A percentile compares a stretch with the other conserved stretches of the same genome.
phyloP scores from a whole-genome alignment of 768 basidiomycete species.

The Chiua virens region DNA sequence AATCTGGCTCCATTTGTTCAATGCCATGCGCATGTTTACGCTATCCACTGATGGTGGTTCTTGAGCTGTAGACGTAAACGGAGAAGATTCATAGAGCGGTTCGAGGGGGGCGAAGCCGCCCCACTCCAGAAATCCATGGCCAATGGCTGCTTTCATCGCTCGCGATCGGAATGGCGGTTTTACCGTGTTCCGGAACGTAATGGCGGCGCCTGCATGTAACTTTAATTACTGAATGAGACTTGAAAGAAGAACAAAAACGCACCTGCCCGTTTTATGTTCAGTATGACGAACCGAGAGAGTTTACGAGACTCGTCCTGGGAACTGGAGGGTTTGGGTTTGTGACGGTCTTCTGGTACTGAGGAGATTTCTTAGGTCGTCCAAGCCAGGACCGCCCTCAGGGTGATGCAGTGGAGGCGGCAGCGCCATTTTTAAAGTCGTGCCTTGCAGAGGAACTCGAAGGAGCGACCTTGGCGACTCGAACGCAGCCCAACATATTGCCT shows the following conservation, averaged over 20 bases:
- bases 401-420: constrained; percentile 23
- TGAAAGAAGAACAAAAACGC: constrained; percentile 1
- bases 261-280: constrained; percentile 28
- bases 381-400: constrained; percentile 33
- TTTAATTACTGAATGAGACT: background rate
- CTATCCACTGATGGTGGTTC: constrained; percentile 18
- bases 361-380: constrained; percentile 32
- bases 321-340: background rate
- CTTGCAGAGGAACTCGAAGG: constrained; percentile 33
- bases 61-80: constrained; percentile 18
- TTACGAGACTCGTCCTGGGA: constrained; percentile 1
- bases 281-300: constrained; percentile 9
- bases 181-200: constrained; percentile 20
- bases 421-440: constrained; percentile 31
- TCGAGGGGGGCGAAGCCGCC: constrained; percentile 31
- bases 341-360: constrained; percentile 19
- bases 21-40: constrained; percentile 29
- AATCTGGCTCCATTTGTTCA: constrained; percentile 37
- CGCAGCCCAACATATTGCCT: constrained; percentile 40
- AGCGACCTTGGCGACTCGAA: constrained; percentile 47
- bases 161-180: constrained; percentile 31
- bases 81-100: constrained; percentile 31
- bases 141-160: constrained; percentile 29
- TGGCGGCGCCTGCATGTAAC: constrained; percentile 12
- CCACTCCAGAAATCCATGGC: constrained; percentile 34